A percentile compares a stretch with the other conserved stretches of the same genome.
phyloP scores from a whole-genome alignment of 202 grass and related monocot species.

The Zizania palustris region DNA sequence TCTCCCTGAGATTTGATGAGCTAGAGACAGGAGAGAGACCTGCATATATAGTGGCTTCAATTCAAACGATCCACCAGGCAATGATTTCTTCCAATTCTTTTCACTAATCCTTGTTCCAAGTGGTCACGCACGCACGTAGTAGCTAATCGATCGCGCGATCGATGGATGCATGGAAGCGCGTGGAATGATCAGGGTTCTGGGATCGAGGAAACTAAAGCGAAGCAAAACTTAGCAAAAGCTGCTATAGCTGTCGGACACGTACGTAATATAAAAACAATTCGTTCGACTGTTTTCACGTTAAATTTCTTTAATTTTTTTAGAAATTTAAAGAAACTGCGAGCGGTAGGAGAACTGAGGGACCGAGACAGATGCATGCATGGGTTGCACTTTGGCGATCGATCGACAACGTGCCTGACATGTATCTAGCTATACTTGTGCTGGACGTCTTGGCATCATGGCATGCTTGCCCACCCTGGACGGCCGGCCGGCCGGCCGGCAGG shows the following conservation, averaged over 20 bases:
- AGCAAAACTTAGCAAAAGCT: too few relatives aligned
- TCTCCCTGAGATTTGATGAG: not conserved
- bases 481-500: not conserved
- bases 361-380: not conserved
- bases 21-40: not conserved
- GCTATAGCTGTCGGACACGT: not conserved
- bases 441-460: conserved; percentile 46
- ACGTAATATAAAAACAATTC: too few relatives aligned
- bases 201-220: conserved; percentile 13
- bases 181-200: conserved; percentile 35
- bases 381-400: conserved; percentile 36
- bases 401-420: conserved; percentile 47
- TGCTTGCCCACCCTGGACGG: not conserved
- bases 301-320: too few relatives aligned
- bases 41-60: conserved; percentile 25
- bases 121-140: conserved; percentile 4
- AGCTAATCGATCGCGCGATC: not conserved
- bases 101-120: not conserved
- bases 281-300: too few relatives aligned
- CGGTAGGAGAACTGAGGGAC: not conserved
- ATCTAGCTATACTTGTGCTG: conserved; percentile 41
- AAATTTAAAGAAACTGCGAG: too few relatives aligned
- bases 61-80: not conserved
- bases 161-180: conserved; percentile 18
- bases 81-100: not conserved